Percentiles rank a stretch among this genome's conserved stretches.
phyloP scores from a whole-genome alignment of 78 protist species.

The Guillardia theta region DNA sequence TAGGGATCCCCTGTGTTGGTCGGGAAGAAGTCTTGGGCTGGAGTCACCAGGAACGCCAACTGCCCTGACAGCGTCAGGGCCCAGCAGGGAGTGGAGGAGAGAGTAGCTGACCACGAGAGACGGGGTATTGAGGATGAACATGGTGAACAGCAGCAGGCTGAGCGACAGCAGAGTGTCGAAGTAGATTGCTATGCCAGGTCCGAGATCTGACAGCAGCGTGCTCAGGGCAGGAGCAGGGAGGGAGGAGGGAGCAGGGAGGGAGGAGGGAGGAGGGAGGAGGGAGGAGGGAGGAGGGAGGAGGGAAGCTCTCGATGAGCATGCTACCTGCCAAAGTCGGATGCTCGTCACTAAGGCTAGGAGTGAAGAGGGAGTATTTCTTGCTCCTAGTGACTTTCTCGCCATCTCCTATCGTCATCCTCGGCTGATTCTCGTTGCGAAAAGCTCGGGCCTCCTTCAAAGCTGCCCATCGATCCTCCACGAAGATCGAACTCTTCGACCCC shows the following conservation, averaged over 20 bases:
- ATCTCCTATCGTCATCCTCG: neutral
- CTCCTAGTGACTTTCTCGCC: neutral
- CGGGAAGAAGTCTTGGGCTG: no score
- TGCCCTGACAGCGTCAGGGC: no score
- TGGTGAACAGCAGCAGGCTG: neutral
- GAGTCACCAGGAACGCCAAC: no score
- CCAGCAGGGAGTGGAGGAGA: no score
- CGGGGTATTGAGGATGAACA: neutral
- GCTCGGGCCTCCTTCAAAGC: neutral
- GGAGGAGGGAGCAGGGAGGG: neutral
- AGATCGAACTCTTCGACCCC: no score
- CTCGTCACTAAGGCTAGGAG: no score
- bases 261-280: neutral
- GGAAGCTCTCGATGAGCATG: neutral
- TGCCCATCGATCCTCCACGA: no score
- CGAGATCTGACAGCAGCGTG: neutral
- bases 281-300: neutral
- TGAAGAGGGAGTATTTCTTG: neutral
- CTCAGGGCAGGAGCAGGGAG: neutral
- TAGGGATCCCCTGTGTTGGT: no score
- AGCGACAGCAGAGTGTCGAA: neutral
- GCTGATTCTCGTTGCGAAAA: neutral
- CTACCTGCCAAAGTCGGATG: no score
- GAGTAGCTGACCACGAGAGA: no score
- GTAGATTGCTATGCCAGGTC: neutral